Percentiles rank a stretch among this genome's conserved stretches.
Evolutionary conservation across 352 stramenopile genomes (phyloP).

Genomic region (Thraustochytrium striatum): DNA sequence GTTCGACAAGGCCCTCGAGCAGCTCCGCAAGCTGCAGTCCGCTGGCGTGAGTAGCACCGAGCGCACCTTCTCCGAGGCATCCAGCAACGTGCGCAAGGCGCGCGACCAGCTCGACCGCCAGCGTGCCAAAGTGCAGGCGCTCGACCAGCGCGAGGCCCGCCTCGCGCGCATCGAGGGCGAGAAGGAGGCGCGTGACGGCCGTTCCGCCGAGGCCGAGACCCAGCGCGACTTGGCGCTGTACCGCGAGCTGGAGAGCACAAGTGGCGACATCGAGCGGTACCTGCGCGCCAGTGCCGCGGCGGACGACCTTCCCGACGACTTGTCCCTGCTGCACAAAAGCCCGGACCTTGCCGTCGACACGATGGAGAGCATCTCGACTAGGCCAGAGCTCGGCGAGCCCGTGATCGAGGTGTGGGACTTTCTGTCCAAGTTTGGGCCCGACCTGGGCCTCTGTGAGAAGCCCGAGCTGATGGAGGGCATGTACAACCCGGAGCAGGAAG

Average conservation of each 20-base stretch:
- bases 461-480: constrained; percentile 19
- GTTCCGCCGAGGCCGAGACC: not conserved
- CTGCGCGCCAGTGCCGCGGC: not conserved
- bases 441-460: constrained; percentile 26
- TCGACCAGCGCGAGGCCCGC: not conserved
- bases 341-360: constrained; percentile 19
- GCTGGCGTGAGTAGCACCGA: not conserved
- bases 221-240: not conserved
- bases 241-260: constrained; percentile 20
- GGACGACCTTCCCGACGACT: constrained; percentile 30
- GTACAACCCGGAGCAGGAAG: constrained; percentile 5
- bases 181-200: not conserved
- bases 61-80: not conserved
- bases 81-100: not conserved
- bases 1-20: not conserved
- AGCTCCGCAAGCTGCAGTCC: constrained; percentile 21
- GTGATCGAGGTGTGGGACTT: constrained; percentile 47
- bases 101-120: not conserved
- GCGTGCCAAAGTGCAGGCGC: not conserved
- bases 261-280: constrained; percentile 5
- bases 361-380: not conserved
- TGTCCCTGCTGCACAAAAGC: not conserved
- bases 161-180: not conserved
- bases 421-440: constrained; percentile 18
- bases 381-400: not conserved